Percentiles rank a stretch among this genome's conserved stretches.
phyloP scores from a whole-genome alignment of 148 eudicot genomes.

The Amaranthus hypochondriacus region DNA sequence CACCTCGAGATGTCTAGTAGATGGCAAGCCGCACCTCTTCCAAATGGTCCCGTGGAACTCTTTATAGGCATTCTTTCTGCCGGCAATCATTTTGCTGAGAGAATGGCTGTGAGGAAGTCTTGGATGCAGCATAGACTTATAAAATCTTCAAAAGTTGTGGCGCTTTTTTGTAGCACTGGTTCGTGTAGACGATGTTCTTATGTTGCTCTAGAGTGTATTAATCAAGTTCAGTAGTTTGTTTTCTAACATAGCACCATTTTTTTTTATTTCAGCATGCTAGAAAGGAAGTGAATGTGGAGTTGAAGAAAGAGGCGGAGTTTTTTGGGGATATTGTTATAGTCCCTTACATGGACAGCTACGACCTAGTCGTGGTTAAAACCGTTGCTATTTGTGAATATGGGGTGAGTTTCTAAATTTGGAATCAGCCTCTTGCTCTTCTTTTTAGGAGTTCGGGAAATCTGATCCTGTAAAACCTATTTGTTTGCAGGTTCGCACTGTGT shows the following conservation, averaged over 20 bases:
- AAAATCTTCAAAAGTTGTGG: conserved; percentile 66
- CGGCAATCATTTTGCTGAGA: conserved; percentile 89
- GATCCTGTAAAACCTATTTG: conserved; percentile 3
- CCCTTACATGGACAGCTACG: conserved; percentile 85
- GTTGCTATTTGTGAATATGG: conserved; percentile 91
- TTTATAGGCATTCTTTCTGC: conserved; percentile 88
- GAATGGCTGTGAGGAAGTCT: conserved; percentile 92
- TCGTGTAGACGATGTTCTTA: conserved; percentile 18
- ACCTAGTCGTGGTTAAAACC: conserved; percentile 86
- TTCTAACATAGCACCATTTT: conserved; percentile 11
- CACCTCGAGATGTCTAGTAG: conserved; percentile 61
- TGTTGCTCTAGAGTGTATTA: neutral
- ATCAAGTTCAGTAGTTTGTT: neutral
- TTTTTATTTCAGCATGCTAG: conserved; percentile 47
- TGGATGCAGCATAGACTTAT: conserved; percentile 89
- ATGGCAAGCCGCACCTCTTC: conserved; percentile 75
- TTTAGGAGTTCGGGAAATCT: neutral
- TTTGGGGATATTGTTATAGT: conserved; percentile 88
- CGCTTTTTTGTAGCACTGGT: conserved; percentile 93
- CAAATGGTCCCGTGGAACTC: conserved; percentile 58
- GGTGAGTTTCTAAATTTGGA: conserved; percentile 36
- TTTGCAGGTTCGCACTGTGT: conserved; percentile 61
- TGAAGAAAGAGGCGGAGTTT: conserved; percentile 83
- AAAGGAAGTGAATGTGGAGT: conserved; percentile 65
- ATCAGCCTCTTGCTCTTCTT: neutral